Base-by-base conservation (phyloP, 129 eudicot genomes). In the Deinandra increscens region DNA sequence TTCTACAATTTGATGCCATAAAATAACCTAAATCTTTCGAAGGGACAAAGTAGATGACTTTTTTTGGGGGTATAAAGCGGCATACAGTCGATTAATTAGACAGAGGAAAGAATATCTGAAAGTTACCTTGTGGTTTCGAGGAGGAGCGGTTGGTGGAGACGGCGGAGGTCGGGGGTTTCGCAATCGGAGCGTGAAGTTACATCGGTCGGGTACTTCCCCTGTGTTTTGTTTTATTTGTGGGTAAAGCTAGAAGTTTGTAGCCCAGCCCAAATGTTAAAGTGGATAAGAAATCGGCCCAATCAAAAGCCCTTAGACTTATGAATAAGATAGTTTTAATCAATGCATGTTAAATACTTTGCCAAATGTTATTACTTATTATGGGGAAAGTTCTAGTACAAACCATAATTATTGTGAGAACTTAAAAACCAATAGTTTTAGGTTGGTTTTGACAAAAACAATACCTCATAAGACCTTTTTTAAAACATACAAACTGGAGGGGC, bases 141-240 rank as follows among this genome's bases (percentile, higher is more conserved):
- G 53, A 73, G n/a, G 64, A 45, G 70, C 43, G 43, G 43, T 29
- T 53, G 65, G 51, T 17, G 78, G 56, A 64, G 65, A 50, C 58
- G 78, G 23, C 72, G 66, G 55, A 42, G 72, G 9, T 54, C 14
- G 60, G 60, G 6, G 19, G 15, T 11, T 67, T 44, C 66, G 34
- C 79, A 14, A 55, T 66, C 67, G 79, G 73, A 74, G 67, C 36
- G 20, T 74, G 59, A 18, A 26, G 4, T 20, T 29, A 53, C 65
- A n/a, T 18, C 74, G 6, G 68, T 58, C 59, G 50, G 31, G 31
- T 26, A 7, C 23, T 4, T 33, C 4, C 29, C 6, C 38, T 29
- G 19, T 33, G 3, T 45, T 71, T 33, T 31, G 31, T 3, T 26
- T 26, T 26, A 14, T 11, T 18, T 33, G 38, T 60, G 49, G 39